These are phyloP conservation scores for Calamus simplicifolius DNA, from an alignment of 176 grass and related monocot species.

Conservation along the genomic window DNA sequence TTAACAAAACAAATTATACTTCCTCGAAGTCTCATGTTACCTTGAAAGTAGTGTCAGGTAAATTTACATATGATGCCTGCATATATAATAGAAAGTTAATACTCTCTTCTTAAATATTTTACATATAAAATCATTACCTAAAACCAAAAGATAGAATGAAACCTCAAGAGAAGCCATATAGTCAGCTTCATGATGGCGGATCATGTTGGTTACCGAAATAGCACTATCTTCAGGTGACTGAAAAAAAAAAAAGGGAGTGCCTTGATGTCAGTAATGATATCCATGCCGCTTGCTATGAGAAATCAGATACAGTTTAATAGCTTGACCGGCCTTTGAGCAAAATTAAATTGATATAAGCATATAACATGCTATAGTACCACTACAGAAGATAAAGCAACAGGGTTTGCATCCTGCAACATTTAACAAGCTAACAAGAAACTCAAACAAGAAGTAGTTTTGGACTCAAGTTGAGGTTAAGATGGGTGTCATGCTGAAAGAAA, in stretches of 20 bases:
- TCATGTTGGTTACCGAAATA: slow-evolving; percentile 48
- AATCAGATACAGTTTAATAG: too few species aligned
- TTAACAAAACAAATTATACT: too few species aligned
- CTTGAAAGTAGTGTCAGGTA: slow-evolving; percentile 93
- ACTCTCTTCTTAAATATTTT: slow-evolving; percentile 13
- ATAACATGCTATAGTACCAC: too few species aligned
- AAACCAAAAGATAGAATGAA: slow-evolving; percentile 21
- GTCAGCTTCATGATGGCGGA: slow-evolving; percentile 73
- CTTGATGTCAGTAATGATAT: slow-evolving; percentile 1
- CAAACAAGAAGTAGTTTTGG: too few species aligned
- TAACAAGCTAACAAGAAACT: too few species aligned
- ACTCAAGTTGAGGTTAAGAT: too few species aligned
- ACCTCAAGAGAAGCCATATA: slow-evolving; percentile 91
- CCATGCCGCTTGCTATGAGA: too few species aligned
- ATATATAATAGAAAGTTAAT: slow-evolving; percentile 8
- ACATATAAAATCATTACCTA: slow-evolving; percentile 8
- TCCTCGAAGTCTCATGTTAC: slow-evolving; percentile 18
- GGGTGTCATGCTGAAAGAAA: too few species aligned
- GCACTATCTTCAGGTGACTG: slow-evolving; percentile 81
- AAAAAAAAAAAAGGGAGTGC: slow-evolving; percentile 26
- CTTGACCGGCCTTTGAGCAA: too few species aligned
- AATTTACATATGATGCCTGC: slow-evolving; percentile 75
- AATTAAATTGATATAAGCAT: too few species aligned
- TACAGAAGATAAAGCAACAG: too few species aligned
- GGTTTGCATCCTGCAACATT: too few species aligned